Base-by-base conservation (phyloP, 1,284 basidiomycete species). In the Moesziomyces globuligerus region DNA sequence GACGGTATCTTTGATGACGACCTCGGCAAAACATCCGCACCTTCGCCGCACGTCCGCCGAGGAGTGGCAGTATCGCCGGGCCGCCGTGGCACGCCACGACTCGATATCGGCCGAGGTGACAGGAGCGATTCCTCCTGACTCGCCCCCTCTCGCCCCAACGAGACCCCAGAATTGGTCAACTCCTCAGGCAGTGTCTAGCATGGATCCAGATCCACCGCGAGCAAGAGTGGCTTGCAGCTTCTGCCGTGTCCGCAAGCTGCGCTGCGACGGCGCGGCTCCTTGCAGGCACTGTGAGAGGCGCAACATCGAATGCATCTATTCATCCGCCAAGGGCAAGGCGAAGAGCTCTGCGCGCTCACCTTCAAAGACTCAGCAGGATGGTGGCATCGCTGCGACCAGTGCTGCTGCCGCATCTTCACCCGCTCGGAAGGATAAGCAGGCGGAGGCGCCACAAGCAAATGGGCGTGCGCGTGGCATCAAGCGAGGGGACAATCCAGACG, bases 201-300 rank as follows among this genome's bases (percentile, higher is more conserved):
- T 24, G 15, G 67, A 64, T 42, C 25, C 55, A 4, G 70, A 72
- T 28, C 70, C 70, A 20, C 64, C 70, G 0, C 50, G 70, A 26
- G 70, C 70, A 4, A 49, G 70, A 38, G 56, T 72, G 1, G 65
- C 70, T 3, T 72, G 70, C 47, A 41, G 59, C 8, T 72, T 72
- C 41, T 72, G 70, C 28, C 70, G 70, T 15, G 55, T 53, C 4
- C 70, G 70, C 2, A 72, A 72, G 46, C 49, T 72, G 13, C 65
- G 64, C 26, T 72, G 70, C 38, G 70, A 72, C 23, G 70, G 70
- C 36, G 58, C 60, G 17, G 56, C 41, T 5, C 70, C 70, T 3
- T 72, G 70, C 25, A 51, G 70, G 23, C 70, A 72, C 40, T 72
- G 70, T 28, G 70, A 72, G 20, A 43, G 70, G 7, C 70, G 65